These are phyloP conservation scores for Rhizopogon vesiculosus DNA, from an alignment of 768 basidiomycete genomes.

Conservation along the genomic window DNA sequence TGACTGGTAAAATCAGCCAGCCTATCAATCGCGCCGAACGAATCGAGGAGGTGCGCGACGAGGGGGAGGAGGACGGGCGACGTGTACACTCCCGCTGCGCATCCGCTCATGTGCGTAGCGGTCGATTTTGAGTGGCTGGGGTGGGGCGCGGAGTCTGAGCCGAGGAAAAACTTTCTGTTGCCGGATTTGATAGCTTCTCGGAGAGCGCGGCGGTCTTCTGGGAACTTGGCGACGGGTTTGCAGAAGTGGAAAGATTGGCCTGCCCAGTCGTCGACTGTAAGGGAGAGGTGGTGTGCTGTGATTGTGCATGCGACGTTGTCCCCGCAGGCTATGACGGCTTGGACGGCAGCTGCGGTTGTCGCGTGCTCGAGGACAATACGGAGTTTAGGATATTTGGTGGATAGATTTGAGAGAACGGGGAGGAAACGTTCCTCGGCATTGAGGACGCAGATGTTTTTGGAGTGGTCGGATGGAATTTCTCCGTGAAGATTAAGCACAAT, in stretches of 20 bases:
- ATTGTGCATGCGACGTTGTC: constrained; percentile 92
- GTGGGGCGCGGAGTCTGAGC: constrained; percentile 96
- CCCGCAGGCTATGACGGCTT: constrained; percentile 74
- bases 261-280: constrained; percentile 96
- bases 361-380: constrained; percentile 98
- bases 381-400: constrained; percentile 78
- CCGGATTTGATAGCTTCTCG: constrained; percentile 74
- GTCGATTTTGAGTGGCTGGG: constrained; percentile 63
- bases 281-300: constrained; percentile 91
- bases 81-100: constrained; percentile 96
- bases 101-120: constrained; percentile 63
- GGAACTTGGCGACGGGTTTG: constrained; percentile 97
- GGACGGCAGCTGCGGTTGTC: constrained; percentile 87
- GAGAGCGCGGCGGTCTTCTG: constrained; percentile 83
- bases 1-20: constrained; percentile 76
- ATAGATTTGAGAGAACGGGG: constrained; percentile 79
- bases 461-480: constrained; percentile 83
- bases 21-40: constrained; percentile 80
- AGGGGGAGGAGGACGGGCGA: constrained; percentile 89
- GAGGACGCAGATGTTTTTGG: constrained; percentile 82
- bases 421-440: constrained; percentile 92
- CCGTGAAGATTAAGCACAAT: constrained; percentile 98
- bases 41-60: constrained; percentile 82
- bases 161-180: constrained; percentile 43
- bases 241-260: constrained; percentile 95